Percentiles rank a stretch among this genome's conserved stretches.
Conservation (phyloP, 306 rosid genomes). For the Casuarina cunninghamiana region DNA sequence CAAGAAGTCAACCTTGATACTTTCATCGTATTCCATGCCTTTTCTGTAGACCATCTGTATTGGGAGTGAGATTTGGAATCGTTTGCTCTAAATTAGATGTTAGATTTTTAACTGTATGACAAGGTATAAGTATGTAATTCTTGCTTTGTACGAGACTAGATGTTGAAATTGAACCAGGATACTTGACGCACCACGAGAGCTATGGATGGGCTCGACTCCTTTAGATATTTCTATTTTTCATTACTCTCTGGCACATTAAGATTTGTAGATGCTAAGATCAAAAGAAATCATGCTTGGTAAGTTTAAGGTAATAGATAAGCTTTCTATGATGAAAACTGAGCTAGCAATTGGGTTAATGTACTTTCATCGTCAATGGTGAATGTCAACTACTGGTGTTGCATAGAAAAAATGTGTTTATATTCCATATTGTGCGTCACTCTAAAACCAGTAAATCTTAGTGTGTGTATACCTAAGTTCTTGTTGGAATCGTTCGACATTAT, state of each 20-base stretch:
- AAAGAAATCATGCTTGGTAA: not conserved
- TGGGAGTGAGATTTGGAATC: not conserved
- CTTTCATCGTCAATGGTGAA: not conserved
- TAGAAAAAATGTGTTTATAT: not conserved
- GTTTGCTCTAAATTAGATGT: not conserved
- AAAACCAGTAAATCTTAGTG: constrained; percentile 1
- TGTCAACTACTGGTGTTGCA: not conserved
- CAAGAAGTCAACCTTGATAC: not conserved
- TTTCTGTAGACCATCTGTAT: not conserved
- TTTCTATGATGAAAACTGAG: not conserved
- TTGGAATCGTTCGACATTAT: not conserved
- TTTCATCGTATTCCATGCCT: not conserved
- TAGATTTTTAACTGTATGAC: not conserved
- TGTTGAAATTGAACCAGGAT: not conserved
- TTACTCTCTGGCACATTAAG: not conserved
- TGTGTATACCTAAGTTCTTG: not conserved
- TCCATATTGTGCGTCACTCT: not conserved
- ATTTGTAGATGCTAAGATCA: not conserved
- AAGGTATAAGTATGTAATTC: not conserved
- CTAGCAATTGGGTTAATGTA: not conserved
- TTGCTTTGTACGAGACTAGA: not conserved
- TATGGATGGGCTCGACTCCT: not conserved
- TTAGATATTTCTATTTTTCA: not conserved
- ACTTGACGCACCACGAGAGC: not conserved
- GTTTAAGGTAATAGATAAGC: not conserved